Conservation (phyloP, 1,284 basidiomycete species). For the Pyrrhoderma noxium region DNA sequence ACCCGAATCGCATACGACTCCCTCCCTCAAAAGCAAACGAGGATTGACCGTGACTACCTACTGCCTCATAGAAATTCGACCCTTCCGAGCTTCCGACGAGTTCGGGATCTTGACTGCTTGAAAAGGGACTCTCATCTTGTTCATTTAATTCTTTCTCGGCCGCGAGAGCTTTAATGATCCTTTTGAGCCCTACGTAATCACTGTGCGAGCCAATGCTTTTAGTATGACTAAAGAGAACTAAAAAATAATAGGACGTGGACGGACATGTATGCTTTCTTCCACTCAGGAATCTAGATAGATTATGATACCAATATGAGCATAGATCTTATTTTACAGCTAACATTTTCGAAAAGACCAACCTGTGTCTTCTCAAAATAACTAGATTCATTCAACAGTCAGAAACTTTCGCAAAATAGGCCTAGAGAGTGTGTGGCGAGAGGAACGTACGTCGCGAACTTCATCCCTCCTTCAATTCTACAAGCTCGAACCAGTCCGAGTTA, state of each 20-base stretch:
- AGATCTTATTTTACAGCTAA: neutral
- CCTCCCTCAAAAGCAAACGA: slow-evolving; percentile 9
- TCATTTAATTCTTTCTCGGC: slow-evolving; percentile 31
- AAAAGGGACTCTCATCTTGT: slow-evolving; percentile 1
- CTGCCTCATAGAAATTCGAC: neutral
- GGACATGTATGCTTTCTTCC: slow-evolving; percentile 79
- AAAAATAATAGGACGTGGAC: slow-evolving; percentile 19
- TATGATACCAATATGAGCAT: neutral
- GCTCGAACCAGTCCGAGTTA: too few species aligned
- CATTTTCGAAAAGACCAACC: slow-evolving; percentile 30
- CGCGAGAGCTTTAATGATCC: slow-evolving; percentile 52
- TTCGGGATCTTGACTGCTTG: neutral
- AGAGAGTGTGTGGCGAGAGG: neutral
- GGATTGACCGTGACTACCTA: neutral
- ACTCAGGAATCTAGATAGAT: slow-evolving; percentile 62
- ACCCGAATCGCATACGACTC: slow-evolving; percentile 3
- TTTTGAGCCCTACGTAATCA: slow-evolving; percentile 69
- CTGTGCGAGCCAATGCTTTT: slow-evolving; percentile 29
- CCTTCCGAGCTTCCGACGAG: slow-evolving; percentile 2
- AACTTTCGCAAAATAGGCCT: neutral
- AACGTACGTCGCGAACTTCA: slow-evolving; percentile 14
- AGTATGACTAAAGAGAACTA: slow-evolving; percentile 7
- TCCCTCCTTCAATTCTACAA: neutral
- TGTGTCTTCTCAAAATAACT: slow-evolving; percentile 68
- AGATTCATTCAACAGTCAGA: neutral